Evolutionary conservation across 169 alveolate species (phyloP).

Genomic region (Plasmodium fragile): DNA sequence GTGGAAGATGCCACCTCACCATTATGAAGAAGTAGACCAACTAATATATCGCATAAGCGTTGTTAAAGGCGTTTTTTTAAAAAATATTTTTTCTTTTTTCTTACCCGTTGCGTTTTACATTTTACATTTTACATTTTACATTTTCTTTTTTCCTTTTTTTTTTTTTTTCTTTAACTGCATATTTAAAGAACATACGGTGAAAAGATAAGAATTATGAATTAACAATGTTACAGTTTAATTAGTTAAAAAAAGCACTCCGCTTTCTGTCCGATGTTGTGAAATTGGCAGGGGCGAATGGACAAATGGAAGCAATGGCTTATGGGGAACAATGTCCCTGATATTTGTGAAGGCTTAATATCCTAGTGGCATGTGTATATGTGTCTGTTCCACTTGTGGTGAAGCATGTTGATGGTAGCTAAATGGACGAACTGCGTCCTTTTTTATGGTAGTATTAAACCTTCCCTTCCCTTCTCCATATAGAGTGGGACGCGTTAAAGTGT

Average conservation of each 20-base stretch:
- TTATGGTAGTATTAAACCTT: background rate
- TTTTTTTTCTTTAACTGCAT: background rate
- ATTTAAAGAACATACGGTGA: background rate
- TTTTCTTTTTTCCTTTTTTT: background rate
- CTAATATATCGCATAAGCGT: background rate
- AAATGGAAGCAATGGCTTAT: background rate
- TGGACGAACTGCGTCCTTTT: background rate
- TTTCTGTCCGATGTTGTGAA: background rate
- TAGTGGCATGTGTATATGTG: background rate
- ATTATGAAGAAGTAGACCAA: slow-evolving; percentile 83
- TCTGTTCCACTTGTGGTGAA: background rate
- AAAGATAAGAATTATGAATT: slow-evolving; percentile 31
- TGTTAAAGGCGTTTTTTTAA: background rate
- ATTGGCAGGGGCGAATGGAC: background rate
- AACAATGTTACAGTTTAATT: slow-evolving; percentile 27
- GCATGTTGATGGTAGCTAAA: background rate
- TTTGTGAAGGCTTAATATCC: background rate
- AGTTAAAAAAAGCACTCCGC: background rate
- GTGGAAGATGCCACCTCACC: slow-evolving; percentile 98
- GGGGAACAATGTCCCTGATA: background rate
- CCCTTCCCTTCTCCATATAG: background rate
- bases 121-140: background rate
- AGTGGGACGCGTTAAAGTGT: background rate
- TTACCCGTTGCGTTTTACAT: background rate
- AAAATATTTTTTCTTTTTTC: background rate